phyloP scores from a whole-genome alignment of 2,329 filamentous ascomycete species.

The Incumbomyces delicatus region DNA sequence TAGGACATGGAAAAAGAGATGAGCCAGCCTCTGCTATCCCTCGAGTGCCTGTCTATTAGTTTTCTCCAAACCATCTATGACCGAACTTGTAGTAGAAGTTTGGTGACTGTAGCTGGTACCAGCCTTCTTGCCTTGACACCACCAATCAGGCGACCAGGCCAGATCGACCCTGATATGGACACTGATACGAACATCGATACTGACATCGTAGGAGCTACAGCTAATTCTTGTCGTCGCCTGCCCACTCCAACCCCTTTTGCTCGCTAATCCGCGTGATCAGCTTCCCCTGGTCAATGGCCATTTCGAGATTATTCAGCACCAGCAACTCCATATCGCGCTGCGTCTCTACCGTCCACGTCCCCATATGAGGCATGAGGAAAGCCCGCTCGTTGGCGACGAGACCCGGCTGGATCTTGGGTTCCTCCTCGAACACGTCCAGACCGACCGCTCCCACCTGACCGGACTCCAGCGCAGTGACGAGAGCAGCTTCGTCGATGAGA shows the following conservation, averaged over 20 bases:
- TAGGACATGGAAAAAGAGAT: no score
- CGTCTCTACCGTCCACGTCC: conserved; percentile 50
- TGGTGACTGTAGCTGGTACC: no score
- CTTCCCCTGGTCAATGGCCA: conserved; percentile 46
- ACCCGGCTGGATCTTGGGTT: conserved; percentile 39
- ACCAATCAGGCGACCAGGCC: no score
- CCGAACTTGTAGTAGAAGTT: no score
- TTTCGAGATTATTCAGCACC: conserved; percentile 48
- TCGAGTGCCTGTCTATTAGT: no score
- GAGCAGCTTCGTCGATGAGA: conserved; percentile 37
- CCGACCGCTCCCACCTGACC: conserved; percentile 38
- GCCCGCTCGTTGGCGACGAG: conserved; percentile 33
- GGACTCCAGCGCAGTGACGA: conserved; percentile 35
- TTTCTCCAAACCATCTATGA: no score
- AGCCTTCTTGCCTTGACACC: no score
- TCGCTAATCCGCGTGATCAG: conserved; percentile 53
- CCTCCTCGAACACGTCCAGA: conserved; percentile 39
- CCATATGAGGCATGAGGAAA: conserved; percentile 52
- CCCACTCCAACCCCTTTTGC: conserved; percentile 37
- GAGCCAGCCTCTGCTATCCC: no score
- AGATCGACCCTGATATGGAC: no score
- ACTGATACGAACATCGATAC: no score
- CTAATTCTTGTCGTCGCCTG: conserved; percentile 4
- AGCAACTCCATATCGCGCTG: conserved; percentile 53
- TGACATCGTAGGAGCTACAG: not conserved